phyloP scores from a whole-genome alignment of 805 yeast genomes.

The Yarrowia sp. region DNA sequence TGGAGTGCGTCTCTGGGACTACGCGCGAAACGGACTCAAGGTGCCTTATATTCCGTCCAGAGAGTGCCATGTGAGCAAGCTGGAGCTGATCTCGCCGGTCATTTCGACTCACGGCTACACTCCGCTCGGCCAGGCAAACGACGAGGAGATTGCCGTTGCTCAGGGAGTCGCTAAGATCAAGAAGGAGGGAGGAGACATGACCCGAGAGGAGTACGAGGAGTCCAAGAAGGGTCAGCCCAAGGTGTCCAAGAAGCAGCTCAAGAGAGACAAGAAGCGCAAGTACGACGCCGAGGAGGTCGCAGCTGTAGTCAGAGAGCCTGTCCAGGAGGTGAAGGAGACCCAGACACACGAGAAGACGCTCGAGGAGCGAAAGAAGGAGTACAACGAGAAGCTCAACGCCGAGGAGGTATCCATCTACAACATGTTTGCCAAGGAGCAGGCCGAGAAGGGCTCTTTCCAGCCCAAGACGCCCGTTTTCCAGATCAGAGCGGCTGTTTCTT shows the following conservation, averaged over 20 bases:
- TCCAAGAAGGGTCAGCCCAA: neutral
- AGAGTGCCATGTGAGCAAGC: constrained; percentile 56
- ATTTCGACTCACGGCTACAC: constrained; percentile 55
- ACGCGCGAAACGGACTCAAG: constrained; percentile 87
- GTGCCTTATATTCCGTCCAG: constrained; percentile 82
- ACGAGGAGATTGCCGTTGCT: constrained; percentile 41
- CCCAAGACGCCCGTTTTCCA: constrained; percentile 49
- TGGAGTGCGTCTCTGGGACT: constrained; percentile 91
- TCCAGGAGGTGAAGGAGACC: constrained; percentile 20
- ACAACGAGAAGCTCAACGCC: neutral
- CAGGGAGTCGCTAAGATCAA: constrained; percentile 44
- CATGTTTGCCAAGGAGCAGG: constrained; percentile 46
- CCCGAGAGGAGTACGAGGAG: constrained; percentile 25
- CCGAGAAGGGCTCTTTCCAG: constrained; percentile 45
- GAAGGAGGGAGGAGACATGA: constrained; percentile 26
- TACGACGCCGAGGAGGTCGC: constrained; percentile 34
- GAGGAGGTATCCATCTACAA: constrained; percentile 44
- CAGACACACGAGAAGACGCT: neutral
- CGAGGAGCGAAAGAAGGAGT: constrained; percentile 37
- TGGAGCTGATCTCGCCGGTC: constrained; percentile 56
- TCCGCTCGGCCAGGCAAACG: constrained; percentile 40
- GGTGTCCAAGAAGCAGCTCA: neutral
- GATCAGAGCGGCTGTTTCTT: constrained; percentile 75
- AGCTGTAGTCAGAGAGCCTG: constrained; percentile 25
- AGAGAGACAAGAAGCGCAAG: constrained; percentile 32